Conservation (phyloP, 2,329 filamentous ascomycete species). For the Alternaria rosae region DNA sequence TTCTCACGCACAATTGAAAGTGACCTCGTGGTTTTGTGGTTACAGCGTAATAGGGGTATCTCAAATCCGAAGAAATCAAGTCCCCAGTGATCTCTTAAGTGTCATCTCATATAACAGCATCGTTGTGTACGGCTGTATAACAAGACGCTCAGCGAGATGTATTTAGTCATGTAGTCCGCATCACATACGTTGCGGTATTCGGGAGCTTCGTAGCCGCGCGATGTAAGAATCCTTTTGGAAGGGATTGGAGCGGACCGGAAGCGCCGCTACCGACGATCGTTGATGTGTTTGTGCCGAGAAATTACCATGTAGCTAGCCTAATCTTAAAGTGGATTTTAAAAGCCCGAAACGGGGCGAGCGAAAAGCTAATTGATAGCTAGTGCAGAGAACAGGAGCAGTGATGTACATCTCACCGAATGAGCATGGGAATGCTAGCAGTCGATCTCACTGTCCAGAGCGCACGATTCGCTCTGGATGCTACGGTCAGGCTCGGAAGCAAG, state of each 20-base stretch:
- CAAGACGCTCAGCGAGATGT: neutral
- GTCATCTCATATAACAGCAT: neutral
- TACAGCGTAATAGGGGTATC: neutral
- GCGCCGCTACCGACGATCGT: neutral
- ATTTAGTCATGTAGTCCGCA: neutral
- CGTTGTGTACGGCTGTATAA: neutral
- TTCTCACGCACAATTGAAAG: neutral
- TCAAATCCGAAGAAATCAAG: neutral
- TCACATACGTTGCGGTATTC: neutral
- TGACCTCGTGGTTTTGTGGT: neutral
- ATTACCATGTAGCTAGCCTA: neutral
- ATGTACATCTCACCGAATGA: conserved; percentile 1
- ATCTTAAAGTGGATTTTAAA: neutral
- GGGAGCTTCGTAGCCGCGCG: neutral
- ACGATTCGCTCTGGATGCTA: neutral
- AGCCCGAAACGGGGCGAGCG: neutral
- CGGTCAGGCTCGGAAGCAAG: neutral
- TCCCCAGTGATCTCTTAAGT: neutral
- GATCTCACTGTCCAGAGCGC: neutral
- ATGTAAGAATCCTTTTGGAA: neutral
- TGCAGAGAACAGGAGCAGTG: neutral
- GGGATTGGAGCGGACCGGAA: neutral
- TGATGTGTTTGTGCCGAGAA: neutral
- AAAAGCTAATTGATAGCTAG: neutral
- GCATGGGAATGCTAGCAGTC: neutral